A percentile compares a stretch with the other conserved stretches of the same genome.
These are phyloP conservation scores for Casaregolazyma suthepensis DNA, from an alignment of 1,139 yeast species.

Conservation along the genomic window DNA sequence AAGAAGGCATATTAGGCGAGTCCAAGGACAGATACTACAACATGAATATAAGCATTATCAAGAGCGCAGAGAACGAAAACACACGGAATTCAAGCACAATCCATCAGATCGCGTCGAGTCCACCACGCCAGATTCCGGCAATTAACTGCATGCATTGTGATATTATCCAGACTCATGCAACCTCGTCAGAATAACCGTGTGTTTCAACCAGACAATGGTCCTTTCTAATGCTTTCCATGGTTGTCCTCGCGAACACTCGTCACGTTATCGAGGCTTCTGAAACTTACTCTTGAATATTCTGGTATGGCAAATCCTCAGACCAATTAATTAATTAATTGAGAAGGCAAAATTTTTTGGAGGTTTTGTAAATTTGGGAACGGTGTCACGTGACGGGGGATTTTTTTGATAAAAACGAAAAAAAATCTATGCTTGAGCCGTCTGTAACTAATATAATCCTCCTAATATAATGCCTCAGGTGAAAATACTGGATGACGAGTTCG, in stretches of 20 bases:
- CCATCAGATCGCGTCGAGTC: background rate
- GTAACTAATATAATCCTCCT: too few relatives aligned
- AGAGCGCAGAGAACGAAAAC: background rate
- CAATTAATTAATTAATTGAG: constrained; percentile 1
- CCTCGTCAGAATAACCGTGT: background rate
- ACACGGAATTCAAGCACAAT: background rate
- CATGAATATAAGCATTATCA: background rate
- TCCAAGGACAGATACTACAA: background rate
- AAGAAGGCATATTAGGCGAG: background rate
- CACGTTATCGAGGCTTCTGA: constrained; percentile 6
- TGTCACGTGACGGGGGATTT: background rate
- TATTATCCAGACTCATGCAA: background rate
- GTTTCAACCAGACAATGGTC: background rate
- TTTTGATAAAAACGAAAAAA: background rate
- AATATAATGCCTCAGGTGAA: constrained; percentile 9
- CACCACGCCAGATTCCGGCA: background rate
- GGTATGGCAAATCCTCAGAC: constrained; percentile 10
- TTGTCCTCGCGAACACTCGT: background rate
- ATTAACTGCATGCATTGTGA: background rate
- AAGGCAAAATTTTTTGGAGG: constrained; percentile 1
- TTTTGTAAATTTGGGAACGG: constrained; percentile 8
- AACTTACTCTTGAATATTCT: constrained; percentile 10
- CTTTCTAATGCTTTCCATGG: background rate
- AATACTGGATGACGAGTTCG: constrained; percentile 9
- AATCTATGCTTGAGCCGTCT: too few relatives aligned